Conservation (phyloP, 768 basidiomycete species). For the Amanita exitialis region DNA sequence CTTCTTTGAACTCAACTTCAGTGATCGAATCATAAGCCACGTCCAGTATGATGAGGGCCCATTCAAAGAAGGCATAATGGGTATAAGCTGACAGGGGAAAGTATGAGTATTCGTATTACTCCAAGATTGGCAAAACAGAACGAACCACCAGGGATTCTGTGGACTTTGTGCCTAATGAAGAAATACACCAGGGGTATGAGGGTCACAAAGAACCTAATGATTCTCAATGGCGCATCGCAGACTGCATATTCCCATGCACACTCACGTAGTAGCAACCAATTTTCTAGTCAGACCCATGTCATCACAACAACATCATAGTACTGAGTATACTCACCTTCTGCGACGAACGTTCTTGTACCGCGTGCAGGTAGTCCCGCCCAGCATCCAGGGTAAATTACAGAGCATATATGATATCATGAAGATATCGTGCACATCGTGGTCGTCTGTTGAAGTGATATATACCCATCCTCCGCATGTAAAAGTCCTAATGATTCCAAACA, state of each 20-base stretch:
- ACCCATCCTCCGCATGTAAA: conserved; percentile 88
- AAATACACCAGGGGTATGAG: conserved; percentile 73
- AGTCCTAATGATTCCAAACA: conserved; percentile 61
- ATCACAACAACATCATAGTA: not conserved
- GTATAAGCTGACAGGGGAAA: conserved; percentile 58
- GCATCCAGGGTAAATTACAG: conserved; percentile 85
- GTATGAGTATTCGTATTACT: not conserved
- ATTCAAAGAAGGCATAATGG: conserved; percentile 79
- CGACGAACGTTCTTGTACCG: conserved; percentile 32
- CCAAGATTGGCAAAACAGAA: not conserved
- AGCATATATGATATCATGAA: conserved; percentile 85
- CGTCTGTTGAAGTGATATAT: conserved; percentile 77
- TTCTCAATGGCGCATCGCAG: conserved; percentile 3
- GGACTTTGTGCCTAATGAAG: conserved; percentile 79
- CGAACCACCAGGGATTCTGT: conserved; percentile 69
- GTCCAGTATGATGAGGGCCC: conserved; percentile 70
- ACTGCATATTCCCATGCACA: not conserved
- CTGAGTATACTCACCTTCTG: conserved; percentile 32
- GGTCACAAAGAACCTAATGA: conserved; percentile 54
- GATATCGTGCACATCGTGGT: conserved; percentile 78
- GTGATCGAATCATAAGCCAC: conserved; percentile 63
- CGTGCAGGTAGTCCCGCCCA: conserved; percentile 52
- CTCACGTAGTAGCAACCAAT: conserved; percentile 42
- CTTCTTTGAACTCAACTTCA: conserved; percentile 46
- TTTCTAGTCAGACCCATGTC: conserved; percentile 12